Base-by-base conservation (phyloP, 1,139 yeast genomes). In the Protomyces inouyei region DNA sequence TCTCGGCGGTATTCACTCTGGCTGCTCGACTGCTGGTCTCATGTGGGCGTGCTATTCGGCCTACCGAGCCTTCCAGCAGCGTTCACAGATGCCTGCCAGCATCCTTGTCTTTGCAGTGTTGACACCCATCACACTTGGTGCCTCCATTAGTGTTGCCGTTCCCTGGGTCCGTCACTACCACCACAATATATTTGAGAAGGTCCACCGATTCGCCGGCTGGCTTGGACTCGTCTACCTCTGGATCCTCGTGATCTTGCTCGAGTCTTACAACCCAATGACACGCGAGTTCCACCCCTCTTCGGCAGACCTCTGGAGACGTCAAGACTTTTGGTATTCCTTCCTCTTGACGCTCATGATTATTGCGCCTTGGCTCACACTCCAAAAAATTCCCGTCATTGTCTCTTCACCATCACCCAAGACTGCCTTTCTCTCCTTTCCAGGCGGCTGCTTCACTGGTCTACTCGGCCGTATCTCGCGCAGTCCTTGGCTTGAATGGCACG, bases 401-500 rank as follows among this genome's bases (percentile, higher is more conserved):
- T 40, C 63, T 3, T 55, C 46, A 9, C 63, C 63, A 12, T 59
- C 63, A 12, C 28, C 63, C 18, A 59, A 59, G 36, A 59, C 55
- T 5, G 63, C 57, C n/a, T 59, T 59, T 40, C 53, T 59, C 32
- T 40, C 57, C 12, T 59, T 59, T 18, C 63, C 63, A 14, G 63
- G 63, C 4, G 63, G 63, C 9, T 59, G 63, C 36, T 59, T 38
- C 32, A 59, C 63, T 8, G 63, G 63, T 6, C 57, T 59, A 4
- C 52, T 59, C 18, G 63, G 63, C 28, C 56, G 63, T 3, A 18
- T 59, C 21, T 59, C 63, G 8, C 38, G 63, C 12, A 52, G 57
- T 3, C 63, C 57, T n/a, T 59, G 63, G 63, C 48, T 59, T 3
- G 63, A 59, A 28, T 59, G 63, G 63, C 63, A 59, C 14, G 57